Conservation (phyloP, 1,284 basidiomycete species). For the Ustilago lituana region DNA sequence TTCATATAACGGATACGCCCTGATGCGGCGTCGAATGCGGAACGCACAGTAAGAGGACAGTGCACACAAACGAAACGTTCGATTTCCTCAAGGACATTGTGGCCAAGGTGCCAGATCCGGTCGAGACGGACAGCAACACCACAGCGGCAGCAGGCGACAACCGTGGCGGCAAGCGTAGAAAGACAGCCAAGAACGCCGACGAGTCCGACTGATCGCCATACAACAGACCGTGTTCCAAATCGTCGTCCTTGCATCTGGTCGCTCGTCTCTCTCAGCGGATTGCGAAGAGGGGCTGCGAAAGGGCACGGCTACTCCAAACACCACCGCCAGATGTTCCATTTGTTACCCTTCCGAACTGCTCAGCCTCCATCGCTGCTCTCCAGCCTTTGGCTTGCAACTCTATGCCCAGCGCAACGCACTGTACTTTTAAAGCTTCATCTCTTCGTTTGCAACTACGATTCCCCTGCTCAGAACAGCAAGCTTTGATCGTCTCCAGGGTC, state of each 20-base stretch:
- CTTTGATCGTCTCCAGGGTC: no score
- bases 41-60: conserved; percentile 83
- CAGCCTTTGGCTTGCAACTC: background rate
- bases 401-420: conserved; percentile 11
- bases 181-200: conserved; percentile 34
- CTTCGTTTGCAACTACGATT: no score
- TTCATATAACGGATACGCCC: background rate
- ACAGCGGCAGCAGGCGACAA: conserved; percentile 26
- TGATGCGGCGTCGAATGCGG: no score
- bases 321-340: no score
- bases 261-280: no score
- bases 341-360: background rate
- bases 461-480: no score
- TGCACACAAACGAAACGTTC: conserved; percentile 86
- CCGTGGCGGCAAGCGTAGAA: conserved; percentile 50
- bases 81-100: conserved; percentile 97
- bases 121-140: conserved; percentile 63
- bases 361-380: no score
- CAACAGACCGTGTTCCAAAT: background rate
- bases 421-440: conserved; percentile 12
- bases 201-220: conserved; percentile 23
- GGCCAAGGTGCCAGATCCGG: conserved; percentile 86
- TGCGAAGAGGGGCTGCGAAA: no score
- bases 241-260: no score
- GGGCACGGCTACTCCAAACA: no score